Evolutionary conservation across 176 grass and related monocot genomes (phyloP), one percentile per base, ranked within the genome.

Genomic region (Saccharum spontaneum): DNA sequence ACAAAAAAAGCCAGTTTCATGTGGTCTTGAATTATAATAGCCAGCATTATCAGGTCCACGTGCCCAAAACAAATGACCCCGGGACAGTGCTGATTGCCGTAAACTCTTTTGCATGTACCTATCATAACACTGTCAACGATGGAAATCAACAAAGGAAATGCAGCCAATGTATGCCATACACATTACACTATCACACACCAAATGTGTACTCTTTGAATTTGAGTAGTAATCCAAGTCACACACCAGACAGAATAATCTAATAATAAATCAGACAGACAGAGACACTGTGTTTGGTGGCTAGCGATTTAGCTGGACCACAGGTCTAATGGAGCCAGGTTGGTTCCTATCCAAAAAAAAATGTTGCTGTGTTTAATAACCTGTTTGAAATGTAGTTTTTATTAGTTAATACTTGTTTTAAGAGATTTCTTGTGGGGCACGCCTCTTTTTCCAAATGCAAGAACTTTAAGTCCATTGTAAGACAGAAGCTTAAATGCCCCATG

Each of bases 21-120:
- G 83, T 52, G 93, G 89, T 77, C 93, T 93, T 79, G 93, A 98
- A 90, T 95, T 98, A 90, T 98, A 98, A 75, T 90, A 90, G 55
- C 93, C 95, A 84, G 95, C 83, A 86, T 95, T 98, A 77, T 93
- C 92, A 80, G 95, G 93, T 66, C 95, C 95, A 75, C 83, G 89
- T 13, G 91, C 95, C 95, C 95, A 98, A 85, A 95, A 93, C 73
- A 92, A 78, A 88, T 98, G 95, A 7, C 91, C 95, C 71, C 95
- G 76, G 86, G 75, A 71, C 73, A 93, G 63, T 18, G 95, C 93
- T 68, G 95, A 81, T 70, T 87, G 85, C 31, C 93, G 73, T 38
- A 98, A 78, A 81, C 87, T 89, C 77, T 93, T 87, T 90, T 98
- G 93, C 95, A 98, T 92, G 69, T 95, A 95, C 69, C 75, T 93